Conservation (phyloP, 1,284 basidiomycete genomes). For the Cutaneotrichosporon sp. region DNA sequence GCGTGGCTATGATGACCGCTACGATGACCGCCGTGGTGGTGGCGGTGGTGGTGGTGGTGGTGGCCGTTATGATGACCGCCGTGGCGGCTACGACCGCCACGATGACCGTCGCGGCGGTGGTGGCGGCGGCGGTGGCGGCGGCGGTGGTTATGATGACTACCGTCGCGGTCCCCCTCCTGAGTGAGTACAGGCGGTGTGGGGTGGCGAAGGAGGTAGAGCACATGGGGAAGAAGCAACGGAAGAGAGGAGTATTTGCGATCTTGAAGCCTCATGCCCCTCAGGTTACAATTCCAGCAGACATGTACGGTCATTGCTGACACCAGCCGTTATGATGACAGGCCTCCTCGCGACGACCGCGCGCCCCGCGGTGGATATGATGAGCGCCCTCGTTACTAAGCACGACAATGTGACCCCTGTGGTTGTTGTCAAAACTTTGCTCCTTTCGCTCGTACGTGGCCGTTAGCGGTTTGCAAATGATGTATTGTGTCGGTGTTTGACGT, state of each 20-base stretch:
- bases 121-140: constrained; percentile 20
- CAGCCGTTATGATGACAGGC: background rate
- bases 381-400: constrained; percentile 36
- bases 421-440: background rate
- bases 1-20: constrained; percentile 56
- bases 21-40: constrained; percentile 43
- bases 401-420: background rate
- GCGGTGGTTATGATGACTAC: constrained; percentile 55
- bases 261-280: no score
- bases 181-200: constrained; percentile 12
- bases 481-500: no score
- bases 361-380: constrained; percentile 33
- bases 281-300: no score
- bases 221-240: background rate
- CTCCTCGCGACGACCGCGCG: constrained; percentile 2
- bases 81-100: constrained; percentile 29
- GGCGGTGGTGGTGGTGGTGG: constrained; percentile 33
- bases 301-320: background rate
- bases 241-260: background rate
- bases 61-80: constrained; percentile 56
- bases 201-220: background rate
- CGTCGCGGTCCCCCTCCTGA: constrained; percentile 50
- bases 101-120: constrained; percentile 30
- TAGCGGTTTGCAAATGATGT: no score
- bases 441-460: background rate